Conservation (phyloP, 352 stramenopile species). For the Pythium folliculosum region DNA sequence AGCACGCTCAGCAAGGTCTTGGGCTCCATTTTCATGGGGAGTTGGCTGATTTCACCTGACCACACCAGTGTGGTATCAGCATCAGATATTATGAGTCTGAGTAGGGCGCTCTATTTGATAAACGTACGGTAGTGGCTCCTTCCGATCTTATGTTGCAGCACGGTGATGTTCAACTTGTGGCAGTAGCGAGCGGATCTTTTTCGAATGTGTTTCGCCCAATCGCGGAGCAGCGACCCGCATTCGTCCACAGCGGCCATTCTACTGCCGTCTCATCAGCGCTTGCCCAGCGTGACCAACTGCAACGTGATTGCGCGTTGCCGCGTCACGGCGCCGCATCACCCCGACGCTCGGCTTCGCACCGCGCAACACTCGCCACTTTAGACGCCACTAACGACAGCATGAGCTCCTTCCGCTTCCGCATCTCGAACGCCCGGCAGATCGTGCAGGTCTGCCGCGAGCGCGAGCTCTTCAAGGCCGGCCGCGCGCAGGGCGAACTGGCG, state of each 20-base stretch:
- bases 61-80: neutral
- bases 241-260: conserved; percentile 11
- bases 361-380: no score
- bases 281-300: neutral
- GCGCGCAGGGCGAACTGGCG: conserved; percentile 60
- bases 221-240: neutral
- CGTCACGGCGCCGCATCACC: neutral
- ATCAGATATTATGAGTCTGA: conserved; percentile 9
- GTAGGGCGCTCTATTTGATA: conserved; percentile 5
- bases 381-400: conserved; percentile 30
- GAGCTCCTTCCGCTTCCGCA: conserved; percentile 73
- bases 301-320: conserved; percentile 21
- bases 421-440: conserved; percentile 64
- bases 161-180: conserved; percentile 23
- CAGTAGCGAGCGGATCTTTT: conserved; percentile 28
- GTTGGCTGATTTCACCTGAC: neutral
- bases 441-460: conserved; percentile 70
- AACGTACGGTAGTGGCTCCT: neutral
- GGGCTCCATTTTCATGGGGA: conserved; percentile 15
- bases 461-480: conserved; percentile 67
- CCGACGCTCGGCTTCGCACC: neutral
- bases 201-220: conserved; percentile 23
- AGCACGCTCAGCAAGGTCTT: conserved; percentile 52
- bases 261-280: conserved; percentile 26
- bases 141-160: conserved; percentile 24